Base-by-base conservation (phyloP, 352 stramenopile genomes). In the Plasmopara halstedii region DNA sequence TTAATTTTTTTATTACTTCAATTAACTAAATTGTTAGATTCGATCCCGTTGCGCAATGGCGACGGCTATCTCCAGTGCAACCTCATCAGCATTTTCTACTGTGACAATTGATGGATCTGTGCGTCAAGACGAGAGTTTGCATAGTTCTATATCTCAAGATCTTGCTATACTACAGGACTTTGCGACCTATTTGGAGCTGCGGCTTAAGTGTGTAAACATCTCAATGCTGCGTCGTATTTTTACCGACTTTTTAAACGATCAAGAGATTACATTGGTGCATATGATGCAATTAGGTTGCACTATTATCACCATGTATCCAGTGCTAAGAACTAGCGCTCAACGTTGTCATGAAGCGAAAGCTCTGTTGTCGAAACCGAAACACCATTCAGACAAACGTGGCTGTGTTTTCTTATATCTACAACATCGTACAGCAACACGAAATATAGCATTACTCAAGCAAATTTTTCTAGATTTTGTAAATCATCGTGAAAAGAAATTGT, bases 161-260 rank as follows among this genome's bases (percentile, higher is more conserved):
- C 27, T 62, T 34, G 56, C 48, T 25, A 66, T 79, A 38, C 49
- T 84, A 37, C 57, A 83, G 46, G 53, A 70, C 33, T 84, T 86
- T 39, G 57, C 63, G 39, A 37, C 27, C n/a, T 86, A 70, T 42
- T 52, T 86, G 27, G 74, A 84, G 46, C 34, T 49, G 32, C 67
- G 69, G 7, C 55, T 83, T 39, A 49, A 70, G 26, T 70, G 62
- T 2, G 31, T 71, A 29, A 75, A 73, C 60, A 13, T 84, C 45
- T 43, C 36, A 15, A 54, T 86, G 31, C 45, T 86, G 56, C 69
- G 74, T 2, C 70, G 65, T 41, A 67, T 87, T 26, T 56, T 74
- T 27, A 58, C 59, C 46, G 74, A 84, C 20, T 84, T 68, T 38
- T 52, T 83, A 42, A 64, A 64, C 20, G 54, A 67, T 11, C 62